Base-by-base conservation (phyloP, 1,284 basidiomycete genomes). In the Leccinum holopus region DNA sequence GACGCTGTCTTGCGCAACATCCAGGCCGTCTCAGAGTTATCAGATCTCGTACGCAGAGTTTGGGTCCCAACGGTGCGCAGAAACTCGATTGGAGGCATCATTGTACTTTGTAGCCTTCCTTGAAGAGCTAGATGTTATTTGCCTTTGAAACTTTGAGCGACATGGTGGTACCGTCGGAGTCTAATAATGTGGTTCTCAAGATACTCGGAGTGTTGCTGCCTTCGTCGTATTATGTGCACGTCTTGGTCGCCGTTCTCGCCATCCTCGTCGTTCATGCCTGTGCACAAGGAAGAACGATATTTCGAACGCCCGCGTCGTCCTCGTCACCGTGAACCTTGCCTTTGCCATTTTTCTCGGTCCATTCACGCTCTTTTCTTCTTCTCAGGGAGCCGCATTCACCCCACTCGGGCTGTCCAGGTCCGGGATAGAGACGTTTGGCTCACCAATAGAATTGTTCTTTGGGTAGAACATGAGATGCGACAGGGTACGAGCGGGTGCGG, bases 71-170 rank as follows among this genome's bases (percentile, higher is more conserved):
- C 28, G 28, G 28, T 28, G 28, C 28, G 28, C 28, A 28, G 28
- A 28, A 28, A 28, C 3, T 28, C 28, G 28, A 28, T 28, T 28
- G 1, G 9, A 3, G 55, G 49, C 54, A 65, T 68, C 58, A 32
- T 69, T 76, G 32, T 65, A 92, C 92, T 84, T 95, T 96, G 84
- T 94, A 95, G 25, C 94, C 94, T 54, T 94, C 91, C 78, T 97
- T 97, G 84, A 98, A 98, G 55, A 98, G 87, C 78, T 94, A 94
- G 52, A 96, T 77, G 68, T 92, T 92, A 73, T 88, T 91, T 53
- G 91, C 83, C 78, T 95, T 95, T 55, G 96, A 96, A 32, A 98
- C 94, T 83, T 96, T 95, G 72, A 98, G 83, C 66, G 94, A 89
- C 95, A 97, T 97, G 66, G 66, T 33, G 32, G 32, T 33, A 10